phyloP scores from a whole-genome alignment of 2,329 filamentous ascomycete species.

The Claviceps fusiformis region DNA sequence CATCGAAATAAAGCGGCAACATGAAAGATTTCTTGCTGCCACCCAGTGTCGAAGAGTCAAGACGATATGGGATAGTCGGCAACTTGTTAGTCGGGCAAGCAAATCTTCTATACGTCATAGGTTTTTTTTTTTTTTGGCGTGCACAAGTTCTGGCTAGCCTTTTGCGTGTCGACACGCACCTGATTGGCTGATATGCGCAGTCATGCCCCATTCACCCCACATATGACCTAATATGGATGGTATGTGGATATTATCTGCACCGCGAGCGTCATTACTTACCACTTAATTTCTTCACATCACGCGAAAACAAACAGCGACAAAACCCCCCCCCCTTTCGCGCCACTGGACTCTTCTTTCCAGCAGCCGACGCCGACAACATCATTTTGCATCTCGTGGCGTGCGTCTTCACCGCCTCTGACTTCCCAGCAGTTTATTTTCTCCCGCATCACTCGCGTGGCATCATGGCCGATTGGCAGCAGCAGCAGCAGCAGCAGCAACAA shows the following conservation, averaged over 20 bases:
- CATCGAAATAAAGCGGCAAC: too few relatives aligned
- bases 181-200: neutral
- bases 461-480: neutral
- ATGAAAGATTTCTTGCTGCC: too few relatives aligned
- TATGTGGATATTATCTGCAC: too few relatives aligned
- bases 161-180: neutral
- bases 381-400: neutral
- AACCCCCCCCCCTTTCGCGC: neutral
- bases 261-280: neutral
- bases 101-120: neutral
- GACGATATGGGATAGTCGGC: too few relatives aligned
- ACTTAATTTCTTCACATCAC: neutral
- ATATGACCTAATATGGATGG: too few relatives aligned
- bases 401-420: neutral
- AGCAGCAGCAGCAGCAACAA: slow-evolving; percentile 5
- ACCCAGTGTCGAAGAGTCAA: too few relatives aligned
- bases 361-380: neutral
- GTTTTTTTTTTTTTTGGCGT: neutral
- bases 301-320: neutral
- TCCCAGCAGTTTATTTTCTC: too few relatives aligned
- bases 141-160: neutral
- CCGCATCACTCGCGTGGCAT: neutral
- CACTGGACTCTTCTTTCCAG: neutral
- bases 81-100: too few relatives aligned
- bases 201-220: neutral